Conservation (phyloP, 2,329 filamentous ascomycete species). For the Ophioceras dolichostomum region DNA sequence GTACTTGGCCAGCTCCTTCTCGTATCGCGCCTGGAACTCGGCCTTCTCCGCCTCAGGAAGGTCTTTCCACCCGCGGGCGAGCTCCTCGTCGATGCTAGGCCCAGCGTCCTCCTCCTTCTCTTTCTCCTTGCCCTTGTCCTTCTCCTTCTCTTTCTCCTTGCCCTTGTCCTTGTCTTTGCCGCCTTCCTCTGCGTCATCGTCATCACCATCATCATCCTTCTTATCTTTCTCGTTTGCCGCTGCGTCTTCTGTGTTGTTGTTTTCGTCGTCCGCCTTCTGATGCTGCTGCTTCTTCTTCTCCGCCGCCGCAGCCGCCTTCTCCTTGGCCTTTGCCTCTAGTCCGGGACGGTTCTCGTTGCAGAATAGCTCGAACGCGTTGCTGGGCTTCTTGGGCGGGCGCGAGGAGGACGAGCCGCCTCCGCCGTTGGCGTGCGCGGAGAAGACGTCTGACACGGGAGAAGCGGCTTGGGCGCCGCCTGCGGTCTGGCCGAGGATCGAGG, state of each 20-base stretch:
- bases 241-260: neutral
- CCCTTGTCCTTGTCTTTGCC: constrained; percentile 9
- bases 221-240: constrained; percentile 22
- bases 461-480: constrained; percentile 19
- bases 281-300: constrained; percentile 23
- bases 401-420: no score
- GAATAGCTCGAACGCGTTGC: constrained; percentile 42
- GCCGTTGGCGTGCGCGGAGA: constrained; percentile 30
- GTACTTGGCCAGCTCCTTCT: constrained; percentile 25
- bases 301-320: constrained; percentile 26
- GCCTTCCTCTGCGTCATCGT: neutral
- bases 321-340: constrained; percentile 31
- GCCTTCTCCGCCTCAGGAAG: constrained; percentile 36
- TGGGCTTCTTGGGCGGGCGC: constrained; percentile 26
- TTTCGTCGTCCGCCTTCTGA: constrained; percentile 3
- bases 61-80: constrained; percentile 41
- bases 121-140: neutral
- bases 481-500: constrained; percentile 34
- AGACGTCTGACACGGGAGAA: constrained; percentile 39
- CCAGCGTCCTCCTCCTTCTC: constrained; percentile 6
- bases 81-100: constrained; percentile 37
- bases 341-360: constrained; percentile 34
- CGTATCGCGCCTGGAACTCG: constrained; percentile 30
- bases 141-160: neutral
- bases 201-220: constrained; percentile 1